Evolutionary conservation across 805 yeast species (phyloP), one percentile per base, ranked within the genome.

Genomic region (Metschnikowia santaceciliae): DNA sequence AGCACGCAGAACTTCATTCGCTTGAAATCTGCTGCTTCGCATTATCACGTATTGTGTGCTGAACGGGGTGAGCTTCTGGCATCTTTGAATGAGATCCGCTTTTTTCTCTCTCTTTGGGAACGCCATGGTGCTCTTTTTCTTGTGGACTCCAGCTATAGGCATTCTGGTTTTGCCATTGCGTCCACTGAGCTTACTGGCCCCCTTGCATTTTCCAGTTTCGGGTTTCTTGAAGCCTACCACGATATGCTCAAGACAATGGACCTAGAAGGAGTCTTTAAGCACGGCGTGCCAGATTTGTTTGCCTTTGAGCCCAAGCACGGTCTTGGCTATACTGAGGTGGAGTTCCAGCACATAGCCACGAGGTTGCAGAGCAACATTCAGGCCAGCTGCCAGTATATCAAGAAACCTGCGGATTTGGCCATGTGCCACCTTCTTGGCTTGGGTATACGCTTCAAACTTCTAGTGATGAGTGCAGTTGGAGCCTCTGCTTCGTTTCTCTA

Each of bases 11-110:
- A 45, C 33, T 32, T 39, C 17, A 41, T 49, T 7, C 56, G 54
- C 47, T 43, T 53, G 33, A 51, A 39, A 15, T 36, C 57, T 4
- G 54, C 58, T 26, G 20, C 46, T 11, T 19, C 53, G 13, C 58
- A 53, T 32, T 54, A 32, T 33, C 55, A 46, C 20, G 33, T 46
- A 15, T 19, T 51, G 19, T 35, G 42, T 22, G 23, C 48, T 11
- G n/a, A 11, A 10, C 32, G 14, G n/a, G 39, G 22, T 4, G 44
- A 44, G 20, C 30, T 26, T 14, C 20, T 11, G 38, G 15, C 35
- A 4, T 46, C 30, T 42, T 44, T 45, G 30, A 35, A 41, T 14
- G 56, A 53, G 19, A 26, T 55, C 17, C 37, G 50, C 22, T 46
- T 43, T 22, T 26, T 47, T 19, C 49, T 55, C 19, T 46, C 14